phyloP scores from a whole-genome alignment of 2,329 filamentous ascomycete species.

The Fonsecaea monophora region DNA sequence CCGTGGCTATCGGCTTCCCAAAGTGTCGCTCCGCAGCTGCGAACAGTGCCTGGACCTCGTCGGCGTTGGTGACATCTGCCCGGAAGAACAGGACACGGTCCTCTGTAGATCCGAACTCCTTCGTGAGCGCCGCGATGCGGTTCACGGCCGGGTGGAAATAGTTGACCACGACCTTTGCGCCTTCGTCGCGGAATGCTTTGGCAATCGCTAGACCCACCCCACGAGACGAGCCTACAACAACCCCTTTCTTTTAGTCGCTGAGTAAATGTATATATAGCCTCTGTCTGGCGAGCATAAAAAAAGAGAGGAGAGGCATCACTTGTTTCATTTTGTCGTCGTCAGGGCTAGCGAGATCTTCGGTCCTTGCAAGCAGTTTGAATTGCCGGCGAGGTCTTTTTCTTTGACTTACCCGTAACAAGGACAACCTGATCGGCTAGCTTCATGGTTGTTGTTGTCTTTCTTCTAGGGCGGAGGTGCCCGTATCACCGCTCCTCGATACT shows the following conservation, averaged over 20 bases:
- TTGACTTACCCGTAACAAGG: conserved; percentile 33
- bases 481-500: no score
- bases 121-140: conserved; percentile 17
- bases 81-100: conserved; percentile 22
- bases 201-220: conserved; percentile 35
- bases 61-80: conserved; percentile 33
- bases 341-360: not conserved
- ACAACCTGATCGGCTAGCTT: conserved; percentile 31
- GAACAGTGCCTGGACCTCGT: conserved; percentile 31
- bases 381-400: not conserved
- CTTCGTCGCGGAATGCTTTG: conserved; percentile 28
- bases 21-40: conserved; percentile 24
- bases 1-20: conserved; percentile 30
- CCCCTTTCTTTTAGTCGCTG: not conserved
- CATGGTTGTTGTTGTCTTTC: conserved; percentile 12
- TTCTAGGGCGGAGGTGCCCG: no score
- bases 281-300: no score
- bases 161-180: conserved; percentile 32
- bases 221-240: conserved; percentile 28
- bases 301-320: not conserved
- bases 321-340: no score
- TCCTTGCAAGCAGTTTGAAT: not conserved
- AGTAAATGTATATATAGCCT: not conserved
- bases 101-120: conserved; percentile 12
- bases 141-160: conserved; percentile 25